These are phyloP conservation scores for Furcasterigmium sp. DNA, from an alignment of 2,329 filamentous ascomycete species.

Conservation along the genomic window DNA sequence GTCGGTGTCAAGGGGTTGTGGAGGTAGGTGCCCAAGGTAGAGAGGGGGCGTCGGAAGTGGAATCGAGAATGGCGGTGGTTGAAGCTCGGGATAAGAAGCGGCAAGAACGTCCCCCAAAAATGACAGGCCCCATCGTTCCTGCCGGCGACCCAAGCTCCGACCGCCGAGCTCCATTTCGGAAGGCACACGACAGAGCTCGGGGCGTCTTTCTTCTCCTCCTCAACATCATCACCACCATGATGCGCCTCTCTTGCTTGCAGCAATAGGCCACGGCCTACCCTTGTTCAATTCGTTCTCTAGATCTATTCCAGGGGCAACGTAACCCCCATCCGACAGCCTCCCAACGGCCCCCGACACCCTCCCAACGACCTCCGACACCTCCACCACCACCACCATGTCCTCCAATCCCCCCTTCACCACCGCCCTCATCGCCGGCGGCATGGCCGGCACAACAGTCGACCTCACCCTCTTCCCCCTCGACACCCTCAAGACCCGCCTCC, in stretches of 20 bases:
- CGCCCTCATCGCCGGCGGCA: constrained; percentile 71
- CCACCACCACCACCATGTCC: not conserved
- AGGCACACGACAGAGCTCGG: too few relatives aligned
- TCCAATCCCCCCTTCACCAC: constrained; percentile 40
- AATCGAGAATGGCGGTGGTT: too few relatives aligned
- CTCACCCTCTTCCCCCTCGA: constrained; percentile 96
- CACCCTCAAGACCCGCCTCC: constrained; percentile 95
- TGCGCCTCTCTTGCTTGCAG: too few relatives aligned
- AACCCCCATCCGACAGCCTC: too few relatives aligned
- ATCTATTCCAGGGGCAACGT: too few relatives aligned
- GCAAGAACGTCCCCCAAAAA: not conserved
- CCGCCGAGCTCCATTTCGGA: too few relatives aligned
- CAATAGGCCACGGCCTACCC: too few relatives aligned
- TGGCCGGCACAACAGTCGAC: constrained; percentile 95
- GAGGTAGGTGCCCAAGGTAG: too few relatives aligned
- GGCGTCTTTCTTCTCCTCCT: not conserved
- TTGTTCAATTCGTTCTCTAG: not conserved
- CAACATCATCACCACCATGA: not conserved
- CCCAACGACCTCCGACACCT: not conserved
- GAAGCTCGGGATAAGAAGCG: too few relatives aligned
- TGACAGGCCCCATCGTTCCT: not conserved
- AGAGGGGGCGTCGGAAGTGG: too few relatives aligned
- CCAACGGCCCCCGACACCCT: not conserved
- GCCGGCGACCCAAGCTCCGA: too few relatives aligned
- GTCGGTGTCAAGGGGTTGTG: too few relatives aligned